These are phyloP conservation scores for Aspergillus alliaceus DNA, from an alignment of 2,329 filamentous ascomycete genomes.

Conservation along the genomic window DNA sequence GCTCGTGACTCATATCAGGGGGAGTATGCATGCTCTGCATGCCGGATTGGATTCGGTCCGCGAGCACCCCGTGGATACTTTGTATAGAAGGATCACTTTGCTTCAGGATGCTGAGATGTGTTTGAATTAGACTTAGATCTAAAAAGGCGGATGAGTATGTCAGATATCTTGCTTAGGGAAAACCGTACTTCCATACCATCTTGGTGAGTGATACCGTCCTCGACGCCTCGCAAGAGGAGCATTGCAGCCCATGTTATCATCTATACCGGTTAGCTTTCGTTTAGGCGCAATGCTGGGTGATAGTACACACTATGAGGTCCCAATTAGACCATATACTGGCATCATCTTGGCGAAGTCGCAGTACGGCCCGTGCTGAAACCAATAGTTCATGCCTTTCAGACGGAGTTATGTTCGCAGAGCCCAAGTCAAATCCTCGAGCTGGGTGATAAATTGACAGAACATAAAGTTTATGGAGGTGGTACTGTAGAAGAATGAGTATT, in stretches of 20 bases:
- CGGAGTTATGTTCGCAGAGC: conserved; percentile 26
- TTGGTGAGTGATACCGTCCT: conserved; percentile 30
- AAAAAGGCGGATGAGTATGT: neutral
- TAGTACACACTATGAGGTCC: conserved; percentile 27
- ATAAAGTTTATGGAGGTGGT: conserved; percentile 32
- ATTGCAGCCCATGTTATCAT: conserved; percentile 33
- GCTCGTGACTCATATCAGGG: conserved; percentile 20
- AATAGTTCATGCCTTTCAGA: conserved; percentile 29
- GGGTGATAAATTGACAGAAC: conserved; percentile 33
- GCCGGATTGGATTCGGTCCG: conserved; percentile 24
- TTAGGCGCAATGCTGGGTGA: neutral
- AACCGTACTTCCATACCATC: conserved; percentile 19
- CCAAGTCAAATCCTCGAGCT: conserved; percentile 28
- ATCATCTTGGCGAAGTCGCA: conserved; percentile 29
- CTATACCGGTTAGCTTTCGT: conserved; percentile 9
- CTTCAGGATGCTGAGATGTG: conserved; percentile 26
- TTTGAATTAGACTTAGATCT: conserved; percentile 28
- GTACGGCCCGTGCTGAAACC: conserved; percentile 29
- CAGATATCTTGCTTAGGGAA: neutral
- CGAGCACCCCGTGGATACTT: conserved; percentile 27
- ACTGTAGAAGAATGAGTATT: conserved; percentile 31
- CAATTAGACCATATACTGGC: conserved; percentile 34
- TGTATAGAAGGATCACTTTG: conserved; percentile 19
- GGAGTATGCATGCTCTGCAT: conserved; percentile 32
- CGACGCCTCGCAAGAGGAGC: conserved; percentile 26